phyloP scores from a whole-genome alignment of 2,329 filamentous ascomycete genomes.

The Dactylella cylindrospora region DNA sequence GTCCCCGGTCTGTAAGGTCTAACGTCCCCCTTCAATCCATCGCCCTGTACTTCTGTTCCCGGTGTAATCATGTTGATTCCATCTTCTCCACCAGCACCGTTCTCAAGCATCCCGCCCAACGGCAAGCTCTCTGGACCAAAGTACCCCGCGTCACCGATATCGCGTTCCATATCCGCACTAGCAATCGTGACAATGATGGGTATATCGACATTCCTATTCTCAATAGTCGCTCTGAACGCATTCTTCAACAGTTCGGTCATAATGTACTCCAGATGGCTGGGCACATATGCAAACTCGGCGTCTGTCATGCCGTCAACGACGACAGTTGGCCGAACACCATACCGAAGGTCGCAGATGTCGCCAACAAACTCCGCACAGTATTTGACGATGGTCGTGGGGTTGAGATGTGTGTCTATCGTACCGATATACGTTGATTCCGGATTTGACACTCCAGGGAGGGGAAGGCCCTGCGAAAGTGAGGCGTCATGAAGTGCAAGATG shows the following conservation, averaged over 20 bases:
- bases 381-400: conserved; percentile 77
- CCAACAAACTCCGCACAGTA: conserved; percentile 86
- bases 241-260: conserved; percentile 96
- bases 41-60: conserved; percentile 36
- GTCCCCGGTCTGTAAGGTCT: conserved; percentile 3
- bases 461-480: conserved; percentile 51
- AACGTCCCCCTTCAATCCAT: conserved; percentile 23
- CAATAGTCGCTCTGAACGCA: conserved; percentile 88
- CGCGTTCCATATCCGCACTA: conserved; percentile 60
- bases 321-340: conserved; percentile 80
- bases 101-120: conserved; percentile 21
- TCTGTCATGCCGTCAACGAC: conserved; percentile 80
- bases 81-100: conserved; percentile 12
- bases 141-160: conserved; percentile 11
- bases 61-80: conserved; percentile 46
- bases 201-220: conserved; percentile 74
- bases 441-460: conserved; percentile 46
- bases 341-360: conserved; percentile 95
- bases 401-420: conserved; percentile 87
- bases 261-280: conserved; percentile 96
- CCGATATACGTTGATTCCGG: conserved; percentile 71
- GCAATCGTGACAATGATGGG: conserved; percentile 92
- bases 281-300: conserved; percentile 89
- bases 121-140: background rate
- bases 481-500: conserved; percentile 84